A percentile compares a stretch with the other conserved stretches of the same genome.
phyloP scores from a whole-genome alignment of 2,329 filamentous ascomycete genomes.

The Setomelanomma holmii region DNA sequence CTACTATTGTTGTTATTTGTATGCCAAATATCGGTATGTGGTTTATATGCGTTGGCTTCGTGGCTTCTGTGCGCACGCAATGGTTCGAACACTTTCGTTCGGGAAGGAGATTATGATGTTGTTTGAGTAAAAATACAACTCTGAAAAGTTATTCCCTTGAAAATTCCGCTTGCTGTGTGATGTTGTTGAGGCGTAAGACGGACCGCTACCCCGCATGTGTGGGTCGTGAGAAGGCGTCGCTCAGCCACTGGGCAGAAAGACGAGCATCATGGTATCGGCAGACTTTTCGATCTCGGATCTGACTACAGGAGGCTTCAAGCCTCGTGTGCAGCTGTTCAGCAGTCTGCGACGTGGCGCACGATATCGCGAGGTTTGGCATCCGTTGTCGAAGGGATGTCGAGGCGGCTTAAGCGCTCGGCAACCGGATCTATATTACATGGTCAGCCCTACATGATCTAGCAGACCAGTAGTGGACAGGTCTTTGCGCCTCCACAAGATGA shows the following conservation, averaged over 20 bases:
- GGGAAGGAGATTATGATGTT: background rate
- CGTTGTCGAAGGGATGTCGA: background rate
- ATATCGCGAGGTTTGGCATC: background rate
- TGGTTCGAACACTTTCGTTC: background rate
- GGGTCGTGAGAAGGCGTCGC: background rate
- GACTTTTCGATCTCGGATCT: background rate
- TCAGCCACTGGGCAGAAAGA: no score
- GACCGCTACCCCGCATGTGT: background rate
- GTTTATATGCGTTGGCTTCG: background rate
- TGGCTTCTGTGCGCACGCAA: background rate
- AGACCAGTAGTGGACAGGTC: background rate
- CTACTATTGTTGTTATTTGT: background rate
- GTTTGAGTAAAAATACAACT: slow-evolving; percentile 2
- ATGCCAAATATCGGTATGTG: background rate
- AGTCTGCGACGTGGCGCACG: background rate
- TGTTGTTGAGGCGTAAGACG: background rate
- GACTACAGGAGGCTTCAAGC: background rate
- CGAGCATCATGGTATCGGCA: background rate
- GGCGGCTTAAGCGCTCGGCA: background rate
- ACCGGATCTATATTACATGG: background rate
- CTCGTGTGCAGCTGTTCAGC: background rate
- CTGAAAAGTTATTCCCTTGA: background rate
- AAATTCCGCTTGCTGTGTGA: background rate
- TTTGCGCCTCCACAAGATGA: background rate
- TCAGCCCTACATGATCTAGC: background rate